A percentile compares a stretch with the other conserved stretches of the same genome.
phyloP scores from a whole-genome alignment of 257 asterid species.

The Forsythia viridissima region DNA sequence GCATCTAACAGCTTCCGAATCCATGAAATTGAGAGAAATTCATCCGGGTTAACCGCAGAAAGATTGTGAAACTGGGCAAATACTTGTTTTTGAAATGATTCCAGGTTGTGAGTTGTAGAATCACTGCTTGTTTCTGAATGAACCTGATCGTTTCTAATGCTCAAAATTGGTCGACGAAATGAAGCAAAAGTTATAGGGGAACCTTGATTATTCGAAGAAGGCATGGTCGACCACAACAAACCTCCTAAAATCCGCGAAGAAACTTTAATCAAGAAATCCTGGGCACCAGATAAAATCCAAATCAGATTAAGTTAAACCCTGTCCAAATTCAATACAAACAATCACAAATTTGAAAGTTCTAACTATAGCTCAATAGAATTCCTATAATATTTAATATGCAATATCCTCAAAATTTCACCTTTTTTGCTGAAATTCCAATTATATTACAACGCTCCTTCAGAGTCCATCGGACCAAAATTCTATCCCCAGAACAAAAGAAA shows the following conservation, averaged over 20 bases:
- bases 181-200: slow-evolving; percentile 67
- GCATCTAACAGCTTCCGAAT: slow-evolving; percentile 64
- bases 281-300: neutral
- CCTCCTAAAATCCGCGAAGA: slow-evolving; percentile 28
- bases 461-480: neutral
- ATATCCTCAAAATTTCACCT: neutral
- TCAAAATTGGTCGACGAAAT: slow-evolving; percentile 76
- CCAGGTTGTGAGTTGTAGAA: slow-evolving; percentile 41
- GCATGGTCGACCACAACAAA: slow-evolving; percentile 50
- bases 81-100: slow-evolving; percentile 61
- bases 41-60: slow-evolving; percentile 48
- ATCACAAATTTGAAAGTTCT: neutral
- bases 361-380: neutral
- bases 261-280: neutral
- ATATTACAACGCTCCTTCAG: slow-evolving; percentile 6
- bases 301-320: slow-evolving; percentile 9
- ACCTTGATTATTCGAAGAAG: slow-evolving; percentile 64
- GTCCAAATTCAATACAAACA: slow-evolving; percentile 8
- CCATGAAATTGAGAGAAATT: slow-evolving; percentile 85
- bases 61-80: slow-evolving; percentile 56
- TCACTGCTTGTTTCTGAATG: slow-evolving; percentile 59
- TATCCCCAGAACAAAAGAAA: no score
- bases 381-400: neutral
- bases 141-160: slow-evolving; percentile 57
- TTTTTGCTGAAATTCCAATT: neutral